phyloP scores from a whole-genome alignment of 441 rosid genomes.

The Theobroma grandiflorum region DNA sequence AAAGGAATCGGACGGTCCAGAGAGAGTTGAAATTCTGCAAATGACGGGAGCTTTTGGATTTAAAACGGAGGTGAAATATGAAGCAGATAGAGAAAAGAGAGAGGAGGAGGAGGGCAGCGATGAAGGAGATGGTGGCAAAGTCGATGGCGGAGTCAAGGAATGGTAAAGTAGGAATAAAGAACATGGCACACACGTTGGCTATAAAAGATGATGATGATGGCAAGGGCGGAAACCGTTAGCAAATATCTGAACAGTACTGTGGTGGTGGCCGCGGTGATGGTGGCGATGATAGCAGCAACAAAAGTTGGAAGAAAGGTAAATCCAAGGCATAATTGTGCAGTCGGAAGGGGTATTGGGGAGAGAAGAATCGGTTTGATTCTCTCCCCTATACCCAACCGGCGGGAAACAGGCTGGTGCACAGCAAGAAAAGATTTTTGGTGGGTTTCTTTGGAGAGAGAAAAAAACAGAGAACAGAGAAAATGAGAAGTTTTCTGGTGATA shows the following conservation, averaged over 20 bases:
- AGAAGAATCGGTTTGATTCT: slow-evolving; percentile 25
- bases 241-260: not conserved
- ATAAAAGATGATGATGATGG: slow-evolving; percentile 11
- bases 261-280: not conserved
- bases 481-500: slow-evolving; percentile 12
- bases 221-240: not conserved
- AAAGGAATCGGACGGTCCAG: slow-evolving; percentile 60
- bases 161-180: slow-evolving; percentile 26
- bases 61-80: slow-evolving; percentile 50
- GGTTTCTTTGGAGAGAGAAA: slow-evolving; percentile 8
- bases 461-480: not conserved
- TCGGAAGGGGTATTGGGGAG: slow-evolving; percentile 35
- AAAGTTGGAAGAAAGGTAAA: slow-evolving; percentile 2
- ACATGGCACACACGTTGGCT: slow-evolving; percentile 30
- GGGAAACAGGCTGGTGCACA: slow-evolving; percentile 31
- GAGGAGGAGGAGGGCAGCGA: slow-evolving; percentile 43
- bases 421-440: slow-evolving; percentile 1
- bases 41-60: slow-evolving; percentile 42
- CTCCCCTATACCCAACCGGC: slow-evolving; percentile 52
- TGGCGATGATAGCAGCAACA: not conserved
- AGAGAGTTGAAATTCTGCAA: slow-evolving; percentile 59
- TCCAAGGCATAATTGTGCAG: slow-evolving; percentile 31
- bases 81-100: slow-evolving; percentile 47
- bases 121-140: slow-evolving; percentile 40
- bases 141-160: slow-evolving; percentile 41